phyloP scores from a whole-genome alignment of 768 basidiomycete species.

The Pisolithus tinctorius region DNA sequence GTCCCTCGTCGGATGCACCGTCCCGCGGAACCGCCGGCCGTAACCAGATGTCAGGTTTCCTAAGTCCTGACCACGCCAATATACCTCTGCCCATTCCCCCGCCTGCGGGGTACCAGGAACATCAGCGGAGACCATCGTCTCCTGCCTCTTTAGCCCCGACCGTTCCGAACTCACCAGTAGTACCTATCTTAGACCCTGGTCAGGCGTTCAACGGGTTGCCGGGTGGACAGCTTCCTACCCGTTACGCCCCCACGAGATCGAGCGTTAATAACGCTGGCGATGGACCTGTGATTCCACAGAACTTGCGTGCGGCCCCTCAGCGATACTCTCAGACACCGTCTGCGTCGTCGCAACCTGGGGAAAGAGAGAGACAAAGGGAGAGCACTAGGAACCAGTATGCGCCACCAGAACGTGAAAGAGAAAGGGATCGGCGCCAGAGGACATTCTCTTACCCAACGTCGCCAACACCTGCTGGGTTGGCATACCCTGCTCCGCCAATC shows the following conservation, averaged over 20 bases:
- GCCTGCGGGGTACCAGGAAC: constrained; percentile 1
- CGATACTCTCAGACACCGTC: constrained; percentile 8
- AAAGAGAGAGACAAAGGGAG: constrained; percentile 10
- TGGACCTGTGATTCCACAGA: constrained; percentile 19
- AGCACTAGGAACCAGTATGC: not conserved
- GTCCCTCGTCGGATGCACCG: constrained; percentile 27
- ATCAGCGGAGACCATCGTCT: constrained; percentile 6
- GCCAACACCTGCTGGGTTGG: constrained; percentile 18
- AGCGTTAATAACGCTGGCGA: constrained; percentile 5
- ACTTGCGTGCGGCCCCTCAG: constrained; percentile 1
- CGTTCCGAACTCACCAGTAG: constrained; percentile 7
- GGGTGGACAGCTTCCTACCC: constrained; percentile 8
- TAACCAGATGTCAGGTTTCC: constrained; percentile 8
- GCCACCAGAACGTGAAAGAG: not conserved
- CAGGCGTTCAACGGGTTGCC: constrained; percentile 7
- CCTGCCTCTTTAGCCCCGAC: constrained; percentile 10
- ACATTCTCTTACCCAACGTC: constrained; percentile 20
- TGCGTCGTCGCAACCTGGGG: constrained; percentile 10
- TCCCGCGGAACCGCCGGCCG: constrained; percentile 17
- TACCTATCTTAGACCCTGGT: constrained; percentile 5
- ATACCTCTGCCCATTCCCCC: constrained; percentile 20
- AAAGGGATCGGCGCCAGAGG: not conserved
- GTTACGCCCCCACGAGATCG: constrained; percentile 7
- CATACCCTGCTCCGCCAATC: constrained; percentile 24
- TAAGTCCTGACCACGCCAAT: constrained; percentile 28